Conservation (phyloP, 2,329 filamentous ascomycete species). For the Falciphora oryzae region DNA sequence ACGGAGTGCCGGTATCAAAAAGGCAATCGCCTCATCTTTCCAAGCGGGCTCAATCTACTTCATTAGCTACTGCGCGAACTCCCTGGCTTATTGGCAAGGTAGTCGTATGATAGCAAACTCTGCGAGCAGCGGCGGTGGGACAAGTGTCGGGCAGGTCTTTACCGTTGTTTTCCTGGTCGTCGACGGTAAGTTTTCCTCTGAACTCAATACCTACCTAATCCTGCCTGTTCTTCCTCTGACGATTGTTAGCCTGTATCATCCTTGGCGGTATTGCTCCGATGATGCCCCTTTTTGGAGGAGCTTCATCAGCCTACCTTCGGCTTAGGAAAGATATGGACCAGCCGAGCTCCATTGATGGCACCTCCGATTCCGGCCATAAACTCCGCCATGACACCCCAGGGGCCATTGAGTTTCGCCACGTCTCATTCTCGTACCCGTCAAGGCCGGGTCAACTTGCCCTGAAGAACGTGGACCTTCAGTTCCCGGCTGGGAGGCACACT, state of each 20-base stretch:
- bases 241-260: constrained; percentile 46
- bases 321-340: constrained; percentile 53
- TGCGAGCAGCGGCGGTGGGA: constrained; percentile 22
- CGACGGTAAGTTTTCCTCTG: constrained; percentile 28
- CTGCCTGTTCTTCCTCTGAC: constrained; percentile 4
- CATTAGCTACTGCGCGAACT: constrained; percentile 61
- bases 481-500: constrained; percentile 41
- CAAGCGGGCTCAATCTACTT: constrained; percentile 61
- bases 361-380: constrained; percentile 31
- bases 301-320: constrained; percentile 52
- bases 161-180: constrained; percentile 49
- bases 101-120: constrained; percentile 41
- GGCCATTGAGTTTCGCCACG: constrained; percentile 37
- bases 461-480: constrained; percentile 30
- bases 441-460: constrained; percentile 36
- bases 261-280: constrained; percentile 58
- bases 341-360: constrained; percentile 38
- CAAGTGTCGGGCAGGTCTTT: constrained; percentile 32
- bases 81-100: constrained; percentile 63
- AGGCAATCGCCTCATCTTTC: constrained; percentile 48
- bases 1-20: constrained; percentile 48
- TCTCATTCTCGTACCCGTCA: constrained; percentile 40
- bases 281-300: constrained; percentile 53
- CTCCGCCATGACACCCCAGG: constrained; percentile 40
- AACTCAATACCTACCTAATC: not conserved